phyloP scores from a whole-genome alignment of 106 monocot species.

The Dendrobium nobile region DNA sequence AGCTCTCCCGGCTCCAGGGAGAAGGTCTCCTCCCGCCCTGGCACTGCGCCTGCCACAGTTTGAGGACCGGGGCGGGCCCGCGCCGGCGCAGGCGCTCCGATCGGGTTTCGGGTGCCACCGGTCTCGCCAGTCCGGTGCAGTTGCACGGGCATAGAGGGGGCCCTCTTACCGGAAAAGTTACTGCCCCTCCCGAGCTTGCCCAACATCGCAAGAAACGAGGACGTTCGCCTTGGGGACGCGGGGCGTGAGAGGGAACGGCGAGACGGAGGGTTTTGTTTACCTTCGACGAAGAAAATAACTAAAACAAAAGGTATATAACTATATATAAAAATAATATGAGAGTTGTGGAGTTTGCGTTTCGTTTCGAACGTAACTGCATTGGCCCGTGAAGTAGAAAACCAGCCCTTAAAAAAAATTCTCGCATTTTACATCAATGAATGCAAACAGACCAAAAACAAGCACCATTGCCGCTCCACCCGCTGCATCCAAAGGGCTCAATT shows the following conservation, averaged over 20 bases:
- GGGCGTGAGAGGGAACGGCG: neutral
- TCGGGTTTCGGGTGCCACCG: constrained; percentile 12
- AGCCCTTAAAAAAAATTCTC: too few species aligned
- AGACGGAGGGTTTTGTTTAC: neutral
- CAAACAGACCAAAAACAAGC: too few species aligned
- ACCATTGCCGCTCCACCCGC: too few species aligned
- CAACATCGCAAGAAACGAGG: constrained; percentile 15
- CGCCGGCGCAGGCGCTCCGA: neutral
- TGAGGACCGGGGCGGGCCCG: neutral
- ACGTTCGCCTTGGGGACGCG: neutral
- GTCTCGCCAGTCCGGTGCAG: constrained; percentile 12
- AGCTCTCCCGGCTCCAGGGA: constrained; percentile 40
- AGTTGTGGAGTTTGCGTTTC: neutral
- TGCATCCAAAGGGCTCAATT: too few species aligned
- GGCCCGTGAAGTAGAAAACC: too few species aligned
- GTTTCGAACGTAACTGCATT: neutral
- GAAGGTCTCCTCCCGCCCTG: constrained; percentile 59
- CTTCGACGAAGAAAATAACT: neutral
- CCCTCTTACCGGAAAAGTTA: constrained; percentile 29
- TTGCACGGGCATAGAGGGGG: constrained; percentile 17
- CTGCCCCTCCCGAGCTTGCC: constrained; percentile 38
- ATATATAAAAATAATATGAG: neutral
- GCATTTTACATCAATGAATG: too few species aligned
- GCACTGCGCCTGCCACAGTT: neutral
- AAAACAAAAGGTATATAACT: neutral